Base-by-base conservation (phyloP, 2,329 filamentous ascomycete species). In the Fusarium chlamydosporum region DNA sequence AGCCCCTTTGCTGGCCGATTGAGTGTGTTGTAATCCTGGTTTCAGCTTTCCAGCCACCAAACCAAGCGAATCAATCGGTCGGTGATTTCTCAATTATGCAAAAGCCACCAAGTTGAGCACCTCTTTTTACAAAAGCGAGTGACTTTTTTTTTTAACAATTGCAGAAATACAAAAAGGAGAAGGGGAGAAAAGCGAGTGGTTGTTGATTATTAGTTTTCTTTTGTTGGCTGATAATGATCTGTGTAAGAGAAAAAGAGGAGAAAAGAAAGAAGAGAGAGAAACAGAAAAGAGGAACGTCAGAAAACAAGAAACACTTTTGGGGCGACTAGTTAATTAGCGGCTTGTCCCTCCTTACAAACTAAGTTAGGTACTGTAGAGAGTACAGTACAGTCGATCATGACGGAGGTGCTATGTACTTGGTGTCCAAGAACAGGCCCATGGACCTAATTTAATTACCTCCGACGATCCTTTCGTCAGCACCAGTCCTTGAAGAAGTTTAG, bases 21-120 rank as follows among this genome's bases (percentile, higher is more conserved):
- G 31, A 16, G 34, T 18, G 33, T 53, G 18, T 56, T 37, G 52
- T 33, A 59, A 26, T 20, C 27, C 60, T 43, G 29, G 40, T 67
- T 63, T 69, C 66, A 69, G 66, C 61, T 67, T 16, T 33, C 34
- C 58, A 56, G 61, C 61, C 66, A 67, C 65, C 45, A 61, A 38
- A 56, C 35, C 13, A 37, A 34, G 29, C 27, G 27, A 40, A 68
- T 59, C 16, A 54, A 27, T 46, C 16, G 46, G 23, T 46, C 38
- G 51, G 29, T 26, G 34, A 56, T 52, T 29, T 38, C 27, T 62
- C 40, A 56, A 66, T 48, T 47, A 51, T 33, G 45, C 47, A 52
- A 34, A 55, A 20, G 26, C 15, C 31, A 26, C 15, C 20, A 18
- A 40, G 29, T 15, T 40, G 20, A 20, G 33, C 23, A 63, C 47